These are phyloP conservation scores for Fagopyrum homotropicum DNA, from an alignment of 148 eudicot genomes.

Conservation along the genomic window DNA sequence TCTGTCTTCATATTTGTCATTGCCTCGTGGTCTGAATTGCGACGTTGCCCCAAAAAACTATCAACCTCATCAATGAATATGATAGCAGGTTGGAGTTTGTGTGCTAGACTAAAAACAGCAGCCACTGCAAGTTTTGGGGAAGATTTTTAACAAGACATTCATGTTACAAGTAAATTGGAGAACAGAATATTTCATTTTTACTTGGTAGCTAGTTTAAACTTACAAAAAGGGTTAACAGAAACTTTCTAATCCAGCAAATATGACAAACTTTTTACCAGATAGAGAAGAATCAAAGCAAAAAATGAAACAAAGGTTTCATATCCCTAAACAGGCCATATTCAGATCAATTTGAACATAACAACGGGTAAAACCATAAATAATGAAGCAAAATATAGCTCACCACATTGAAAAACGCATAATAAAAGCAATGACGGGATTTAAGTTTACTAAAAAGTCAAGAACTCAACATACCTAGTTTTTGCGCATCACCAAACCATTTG, in stretches of 20 bases:
- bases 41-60: slow-evolving; percentile 92
- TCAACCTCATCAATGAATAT: slow-evolving; percentile 95
- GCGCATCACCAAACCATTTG: slow-evolving; percentile 99
- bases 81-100: slow-evolving; percentile 92
- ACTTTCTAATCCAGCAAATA: neutral
- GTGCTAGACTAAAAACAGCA: slow-evolving; percentile 89
- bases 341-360: neutral
- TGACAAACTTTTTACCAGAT: neutral
- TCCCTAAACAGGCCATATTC: neutral
- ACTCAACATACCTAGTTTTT: slow-evolving; percentile 71
- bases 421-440: neutral
- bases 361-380: neutral
- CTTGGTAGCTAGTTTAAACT: neutral
- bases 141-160: neutral
- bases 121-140: slow-evolving; percentile 51
- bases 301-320: neutral
- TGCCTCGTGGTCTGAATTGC: slow-evolving; percentile 83
- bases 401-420: neutral
- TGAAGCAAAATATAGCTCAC: neutral
- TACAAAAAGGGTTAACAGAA: neutral
- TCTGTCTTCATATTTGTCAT: slow-evolving; percentile 89
- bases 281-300: neutral
- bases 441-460: neutral
- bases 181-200: neutral
- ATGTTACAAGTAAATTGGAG: neutral